Evolutionary conservation across 1,139 yeast species (phyloP).

Genomic region (Pichia sp.): DNA sequence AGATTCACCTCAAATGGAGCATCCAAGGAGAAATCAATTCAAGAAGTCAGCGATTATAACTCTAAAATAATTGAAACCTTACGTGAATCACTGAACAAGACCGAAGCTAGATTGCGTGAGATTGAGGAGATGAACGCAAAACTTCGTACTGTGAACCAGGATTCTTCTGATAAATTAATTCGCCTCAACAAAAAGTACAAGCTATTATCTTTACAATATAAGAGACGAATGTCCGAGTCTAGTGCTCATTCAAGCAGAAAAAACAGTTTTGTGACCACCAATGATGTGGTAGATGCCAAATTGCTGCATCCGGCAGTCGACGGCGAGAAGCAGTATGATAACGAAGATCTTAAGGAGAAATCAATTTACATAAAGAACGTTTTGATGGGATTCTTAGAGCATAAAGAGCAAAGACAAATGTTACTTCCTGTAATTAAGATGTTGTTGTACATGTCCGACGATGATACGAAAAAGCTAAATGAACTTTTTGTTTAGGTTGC

Average conservation of each 20-base stretch:
- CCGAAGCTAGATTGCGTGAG: slow-evolving; percentile 51
- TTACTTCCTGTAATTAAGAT: slow-evolving; percentile 81
- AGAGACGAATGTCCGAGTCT: slow-evolving; percentile 30
- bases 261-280: slow-evolving; percentile 19
- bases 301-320: slow-evolving; percentile 7
- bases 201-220: slow-evolving; percentile 53
- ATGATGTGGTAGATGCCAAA: background rate
- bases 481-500: slow-evolving; percentile 47
- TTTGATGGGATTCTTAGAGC: slow-evolving; percentile 81
- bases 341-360: slow-evolving; percentile 39
- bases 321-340: slow-evolving; percentile 4
- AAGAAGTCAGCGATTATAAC: slow-evolving; percentile 14
- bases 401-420: slow-evolving; percentile 82
- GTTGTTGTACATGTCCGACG: slow-evolving; percentile 59
- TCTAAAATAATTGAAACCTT: slow-evolving; percentile 43
- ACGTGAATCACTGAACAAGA: slow-evolving; percentile 48
- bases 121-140: slow-evolving; percentile 51
- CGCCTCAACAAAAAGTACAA: slow-evolving; percentile 65
- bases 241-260: slow-evolving; percentile 25
- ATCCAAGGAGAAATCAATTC: background rate
- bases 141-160: slow-evolving; percentile 64
- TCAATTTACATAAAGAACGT: slow-evolving; percentile 84
- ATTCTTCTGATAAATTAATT: slow-evolving; percentile 59
- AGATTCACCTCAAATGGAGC: background rate
- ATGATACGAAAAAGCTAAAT: slow-evolving; percentile 69